These are phyloP conservation scores for Xenoacremonium recifei DNA, from an alignment of 2,329 filamentous ascomycete species.

Conservation along the genomic window DNA sequence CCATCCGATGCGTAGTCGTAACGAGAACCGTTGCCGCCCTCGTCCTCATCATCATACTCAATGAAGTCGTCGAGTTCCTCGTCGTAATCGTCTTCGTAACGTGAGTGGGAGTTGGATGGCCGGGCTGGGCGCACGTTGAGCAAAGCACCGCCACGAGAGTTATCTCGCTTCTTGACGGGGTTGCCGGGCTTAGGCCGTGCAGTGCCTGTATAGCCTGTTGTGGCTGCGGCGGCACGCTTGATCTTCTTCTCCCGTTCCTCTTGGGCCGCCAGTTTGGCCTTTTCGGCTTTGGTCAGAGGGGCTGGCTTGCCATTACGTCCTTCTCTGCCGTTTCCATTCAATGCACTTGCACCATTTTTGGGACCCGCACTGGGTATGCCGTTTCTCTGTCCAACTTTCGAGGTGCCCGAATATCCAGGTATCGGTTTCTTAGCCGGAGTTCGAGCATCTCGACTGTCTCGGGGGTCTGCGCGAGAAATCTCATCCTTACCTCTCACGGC, in stretches of 20 bases:
- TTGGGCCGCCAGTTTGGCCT: slow-evolving; percentile 21
- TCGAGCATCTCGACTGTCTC: slow-evolving; percentile 20
- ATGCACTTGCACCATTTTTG: too few species aligned
- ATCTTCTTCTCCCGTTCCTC: slow-evolving; percentile 52
- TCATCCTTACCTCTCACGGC: slow-evolving; percentile 47
- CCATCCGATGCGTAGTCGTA: slow-evolving; percentile 62
- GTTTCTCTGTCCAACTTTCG: slow-evolving; percentile 27
- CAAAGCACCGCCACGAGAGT: slow-evolving; percentile 40
- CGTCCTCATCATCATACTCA: slow-evolving; percentile 59
- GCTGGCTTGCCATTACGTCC: slow-evolving; percentile 17
- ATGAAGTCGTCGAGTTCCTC: slow-evolving; percentile 62
- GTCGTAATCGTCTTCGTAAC: slow-evolving; percentile 60
- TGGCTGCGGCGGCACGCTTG: slow-evolving; percentile 61
- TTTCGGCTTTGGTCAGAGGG: slow-evolving; percentile 2
- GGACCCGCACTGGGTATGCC: too few species aligned
- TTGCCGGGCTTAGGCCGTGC: slow-evolving; percentile 54
- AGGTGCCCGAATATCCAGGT: slow-evolving; percentile 31
- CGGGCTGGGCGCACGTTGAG: slow-evolving; percentile 32
- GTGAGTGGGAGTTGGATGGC: slow-evolving; percentile 31
- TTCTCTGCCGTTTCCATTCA: slow-evolving; percentile 22
- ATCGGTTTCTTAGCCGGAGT: slow-evolving; percentile 19
- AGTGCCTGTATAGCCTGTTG: slow-evolving; percentile 64
- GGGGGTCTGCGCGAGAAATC: slow-evolving; percentile 31
- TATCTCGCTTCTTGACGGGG: slow-evolving; percentile 30
- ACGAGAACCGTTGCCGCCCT: slow-evolving; percentile 38